Conservation (phyloP, 1,284 basidiomycete genomes). For the Crucibulum parvulum region DNA sequence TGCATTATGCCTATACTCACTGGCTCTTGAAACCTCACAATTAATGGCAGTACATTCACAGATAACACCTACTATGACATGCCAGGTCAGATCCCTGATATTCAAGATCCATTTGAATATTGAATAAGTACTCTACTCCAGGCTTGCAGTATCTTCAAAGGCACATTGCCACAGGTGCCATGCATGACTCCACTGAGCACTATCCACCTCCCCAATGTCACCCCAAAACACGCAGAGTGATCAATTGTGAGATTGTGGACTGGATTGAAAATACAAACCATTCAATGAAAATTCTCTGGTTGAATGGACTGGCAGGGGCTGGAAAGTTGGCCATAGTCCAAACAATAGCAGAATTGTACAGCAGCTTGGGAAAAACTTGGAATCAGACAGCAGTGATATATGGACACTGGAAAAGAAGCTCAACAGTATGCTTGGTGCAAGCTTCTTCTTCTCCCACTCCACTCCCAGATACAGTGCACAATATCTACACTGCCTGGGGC, state of each 20-base stretch:
- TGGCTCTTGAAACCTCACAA: no score
- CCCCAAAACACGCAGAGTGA: background rate
- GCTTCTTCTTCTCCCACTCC: conserved; percentile 21
- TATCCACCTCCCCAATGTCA: background rate
- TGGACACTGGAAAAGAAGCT: no score
- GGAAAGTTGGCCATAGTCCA: conserved; percentile 23
- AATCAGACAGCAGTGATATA: no score
- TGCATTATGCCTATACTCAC: no score
- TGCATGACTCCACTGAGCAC: background rate
- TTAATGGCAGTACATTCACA: no score
- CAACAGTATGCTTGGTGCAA: conserved; percentile 2
- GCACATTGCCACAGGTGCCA: background rate
- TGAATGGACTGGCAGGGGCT: conserved; percentile 17
- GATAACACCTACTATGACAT: no score
- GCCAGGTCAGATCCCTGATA: no score
- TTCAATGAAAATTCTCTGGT: conserved; percentile 13
- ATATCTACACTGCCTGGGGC: no score
- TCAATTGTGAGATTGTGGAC: background rate
- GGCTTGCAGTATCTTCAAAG: no score
- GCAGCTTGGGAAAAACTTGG: conserved; percentile 1
- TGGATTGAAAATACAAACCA: background rate
- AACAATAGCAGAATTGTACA: conserved; percentile 15
- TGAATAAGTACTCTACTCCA: no score
- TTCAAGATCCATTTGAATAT: no score
- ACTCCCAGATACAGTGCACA: background rate